These are phyloP conservation scores for Cytidiella melzeri DNA, from an alignment of 768 basidiomycete species.

Conservation along the genomic window DNA sequence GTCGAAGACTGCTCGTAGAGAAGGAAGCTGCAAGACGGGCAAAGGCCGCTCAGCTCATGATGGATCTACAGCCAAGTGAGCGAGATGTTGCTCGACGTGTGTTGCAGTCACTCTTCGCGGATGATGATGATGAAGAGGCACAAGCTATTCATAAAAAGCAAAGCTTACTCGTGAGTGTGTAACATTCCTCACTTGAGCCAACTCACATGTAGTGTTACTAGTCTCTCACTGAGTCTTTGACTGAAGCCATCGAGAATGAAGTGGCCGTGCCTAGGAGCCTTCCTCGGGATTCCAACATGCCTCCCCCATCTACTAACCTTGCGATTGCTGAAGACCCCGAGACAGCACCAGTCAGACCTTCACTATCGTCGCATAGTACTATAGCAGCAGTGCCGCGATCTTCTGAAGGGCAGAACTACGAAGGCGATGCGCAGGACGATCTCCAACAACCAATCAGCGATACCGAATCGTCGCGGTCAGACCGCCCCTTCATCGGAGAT, in stretches of 20 bases:
- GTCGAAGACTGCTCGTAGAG: conserved; percentile 44
- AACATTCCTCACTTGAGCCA: background rate
- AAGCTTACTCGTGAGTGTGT: conserved; percentile 48
- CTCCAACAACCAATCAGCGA: background rate
- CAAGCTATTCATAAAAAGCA: conserved; percentile 50
- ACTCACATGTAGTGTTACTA: conserved; percentile 14
- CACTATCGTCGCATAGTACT: background rate
- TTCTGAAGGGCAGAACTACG: background rate
- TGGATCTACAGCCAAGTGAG: conserved; percentile 54
- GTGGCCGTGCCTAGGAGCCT: conserved; percentile 29
- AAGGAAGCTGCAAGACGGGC: conserved; percentile 48
- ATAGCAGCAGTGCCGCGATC: background rate
- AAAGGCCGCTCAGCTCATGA: conserved; percentile 49
- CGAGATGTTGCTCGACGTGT: conserved; percentile 63
- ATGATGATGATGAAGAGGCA: conserved; percentile 36
- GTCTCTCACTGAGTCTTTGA: conserved; percentile 42
- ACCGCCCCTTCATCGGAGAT: conserved; percentile 44
- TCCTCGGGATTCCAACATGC: conserved; percentile 20
- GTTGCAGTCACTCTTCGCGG: conserved; percentile 56
- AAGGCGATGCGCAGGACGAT: conserved; percentile 6
- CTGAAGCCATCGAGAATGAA: conserved; percentile 46
- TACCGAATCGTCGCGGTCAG: conserved; percentile 16
- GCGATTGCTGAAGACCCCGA: background rate
- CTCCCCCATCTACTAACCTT: conserved; percentile 3
- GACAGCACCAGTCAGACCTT: background rate